Base-by-base conservation (phyloP, 2,329 filamentous ascomycete species). In the Fonsecaea nubica region DNA sequence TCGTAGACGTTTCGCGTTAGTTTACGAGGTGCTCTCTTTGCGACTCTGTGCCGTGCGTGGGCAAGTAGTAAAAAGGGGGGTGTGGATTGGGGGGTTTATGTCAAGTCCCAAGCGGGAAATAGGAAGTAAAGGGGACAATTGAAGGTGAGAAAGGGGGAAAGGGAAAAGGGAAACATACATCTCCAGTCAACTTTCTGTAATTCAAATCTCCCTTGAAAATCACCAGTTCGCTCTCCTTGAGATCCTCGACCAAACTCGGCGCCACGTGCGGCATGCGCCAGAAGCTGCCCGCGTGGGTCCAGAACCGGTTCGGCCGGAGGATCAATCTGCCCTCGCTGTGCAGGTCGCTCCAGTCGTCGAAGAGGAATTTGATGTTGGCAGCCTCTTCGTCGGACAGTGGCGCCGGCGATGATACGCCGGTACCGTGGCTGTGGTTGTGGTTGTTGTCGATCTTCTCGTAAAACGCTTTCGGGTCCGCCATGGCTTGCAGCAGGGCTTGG, bases 151-250 rank as follows among this genome's bases (percentile, higher is more conserved):
- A 21, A 36, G 33, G n/a, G 25, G 10, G 30, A 62, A 32, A 33
- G 15, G 35, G 63, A 18, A 36, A 9, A 9, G n/a, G 25, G 38
- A 7, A 38, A 82, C 90, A 82, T 81, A 94, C 92, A 83, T 99
- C 95, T 57, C 88, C 91, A 35, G 90, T 93, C 71, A 99, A 79
- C 79, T 99, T 99, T 68, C 95, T 85, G 79, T 98, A 99, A 81
- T 99, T 99, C 72, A 99, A 78, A 76, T 99, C 95, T 2, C 95
- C 95, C 83, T 99, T 99, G 84, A 98, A 98, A 63, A 99, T 88
- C 12, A 97, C 92, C 18, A 99, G 83, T 77, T 97, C 92, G 71
- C 91, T 92, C 68, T 87, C 81, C 81, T 93, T 90, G 63, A 99
- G 80, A 75, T 98, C 94, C 6, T 91, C 85, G 60, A 87, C 85